phyloP scores from a whole-genome alignment of 108 stramenopile species.

The Fragilariopsis cylindrus region DNA sequence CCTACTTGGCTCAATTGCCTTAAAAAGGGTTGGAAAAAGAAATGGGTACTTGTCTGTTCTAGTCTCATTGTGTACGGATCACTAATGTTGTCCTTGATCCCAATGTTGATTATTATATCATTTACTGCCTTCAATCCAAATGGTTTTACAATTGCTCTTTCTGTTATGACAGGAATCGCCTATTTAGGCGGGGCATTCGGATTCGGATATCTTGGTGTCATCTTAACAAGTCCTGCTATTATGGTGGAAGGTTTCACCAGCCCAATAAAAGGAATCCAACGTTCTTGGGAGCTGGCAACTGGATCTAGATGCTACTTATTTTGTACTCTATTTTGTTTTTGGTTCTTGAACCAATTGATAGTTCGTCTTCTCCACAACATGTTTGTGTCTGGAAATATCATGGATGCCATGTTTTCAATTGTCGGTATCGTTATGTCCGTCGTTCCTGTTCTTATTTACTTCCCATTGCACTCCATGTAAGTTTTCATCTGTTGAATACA shows the following conservation, averaged over 20 bases:
- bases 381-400: conserved; percentile 22
- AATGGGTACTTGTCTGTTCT: conserved; percentile 10
- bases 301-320: conserved; percentile 36
- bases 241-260: conserved; percentile 21
- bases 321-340: conserved; percentile 29
- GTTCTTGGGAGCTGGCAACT: conserved; percentile 28
- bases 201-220: conserved; percentile 17
- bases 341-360: conserved; percentile 20
- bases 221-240: conserved; percentile 21
- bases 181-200: neutral
- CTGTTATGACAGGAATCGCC: neutral
- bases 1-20: conserved; percentile 15
- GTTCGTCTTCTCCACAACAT: conserved; percentile 22
- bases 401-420: conserved; percentile 22
- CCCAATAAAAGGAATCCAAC: conserved; percentile 20
- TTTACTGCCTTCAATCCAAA: conserved; percentile 16
- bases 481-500: neutral
- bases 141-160: conserved; percentile 20
- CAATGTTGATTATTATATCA: conserved; percentile 1
- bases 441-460: conserved; percentile 20
- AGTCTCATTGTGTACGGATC: conserved; percentile 8
- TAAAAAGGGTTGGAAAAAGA: conserved; percentile 20
- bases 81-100: neutral
- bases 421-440: conserved; percentile 21
- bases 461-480: conserved; percentile 36